These are phyloP conservation scores for Prunus fruticosa DNA, from an alignment of 306 rosid species.

Conservation along the genomic window DNA sequence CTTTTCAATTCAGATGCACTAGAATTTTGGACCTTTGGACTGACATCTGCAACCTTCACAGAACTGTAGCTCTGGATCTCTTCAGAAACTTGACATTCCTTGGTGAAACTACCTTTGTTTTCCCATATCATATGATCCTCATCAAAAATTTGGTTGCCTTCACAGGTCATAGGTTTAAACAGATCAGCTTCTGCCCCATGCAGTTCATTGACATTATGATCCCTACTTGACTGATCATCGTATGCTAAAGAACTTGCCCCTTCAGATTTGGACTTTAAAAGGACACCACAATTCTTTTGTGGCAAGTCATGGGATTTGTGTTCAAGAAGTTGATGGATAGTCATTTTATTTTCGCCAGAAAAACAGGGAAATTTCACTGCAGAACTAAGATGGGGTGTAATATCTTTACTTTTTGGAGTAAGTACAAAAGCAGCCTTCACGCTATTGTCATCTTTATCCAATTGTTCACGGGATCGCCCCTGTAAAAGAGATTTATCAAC, in stretches of 20 bases:
- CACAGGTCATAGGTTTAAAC: constrained; percentile 17
- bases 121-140: constrained; percentile 28
- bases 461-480: constrained; percentile 18
- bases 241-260: constrained; percentile 3
- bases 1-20: constrained; percentile 23
- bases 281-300: constrained; percentile 23
- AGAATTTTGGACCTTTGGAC: constrained; percentile 21
- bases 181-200: constrained; percentile 33
- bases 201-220: constrained; percentile 16
- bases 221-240: constrained; percentile 22
- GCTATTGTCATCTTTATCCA: constrained; percentile 31
- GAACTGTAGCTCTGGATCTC: constrained; percentile 24
- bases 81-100: constrained; percentile 28
- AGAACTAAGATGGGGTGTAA: constrained; percentile 5
- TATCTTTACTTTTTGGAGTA: constrained; percentile 8
- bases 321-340: constrained; percentile 24
- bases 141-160: constrained; percentile 24
- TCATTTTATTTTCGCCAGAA: constrained; percentile 7
- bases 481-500: constrained; percentile 21
- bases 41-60: constrained; percentile 24
- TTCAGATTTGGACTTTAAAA: constrained; percentile 27
- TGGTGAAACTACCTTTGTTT: constrained; percentile 11
- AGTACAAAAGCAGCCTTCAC: constrained; percentile 7
- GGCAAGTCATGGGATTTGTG: constrained; percentile 17
- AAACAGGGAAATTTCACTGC: constrained; percentile 2